Base-by-base conservation (phyloP, 225 moss, liverwort and hornwort genomes). In the Polytrichum commune region DNA sequence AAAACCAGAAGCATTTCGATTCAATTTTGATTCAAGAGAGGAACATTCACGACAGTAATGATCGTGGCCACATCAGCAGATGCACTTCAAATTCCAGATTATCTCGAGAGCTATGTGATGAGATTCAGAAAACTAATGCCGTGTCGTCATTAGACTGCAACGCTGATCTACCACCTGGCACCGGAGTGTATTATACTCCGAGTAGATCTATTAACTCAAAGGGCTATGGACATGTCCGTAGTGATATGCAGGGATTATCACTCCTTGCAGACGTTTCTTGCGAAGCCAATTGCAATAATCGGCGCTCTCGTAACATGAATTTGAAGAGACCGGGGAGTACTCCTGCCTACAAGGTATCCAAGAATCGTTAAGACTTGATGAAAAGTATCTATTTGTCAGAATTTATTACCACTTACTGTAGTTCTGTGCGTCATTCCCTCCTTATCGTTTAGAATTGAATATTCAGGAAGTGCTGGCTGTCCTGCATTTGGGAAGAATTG, bases 241-340 rank as follows among this genome's bases (percentile, higher is more conserved):
- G 53, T 30, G 46, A 46, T 46, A 32, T 87, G 46, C 78, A 81
- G 81, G 83, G 76, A 66, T 64, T 84, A 54, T 84, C 84, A 61
- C 67, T 76, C 46, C 87, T 87, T 69, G 84, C 84, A 75, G 81
- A 83, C 33, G 77, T 84, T 67, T 74, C 79, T 60, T 84, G 79
- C 79, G 70, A 54, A 71, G 55, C 81, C 63, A 67, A 70, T 29
- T 67, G 67, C 69, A 70, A 56, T 55, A 46, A 70, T 69, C 72
- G 63, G 55, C 76, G 58, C 60, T 64, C 81, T 6, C 61, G 74
- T 29, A 70, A 77, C 26, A 24, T 70, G 46, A 55, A 19, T 64
- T 54, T 72, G 35, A 64, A 69, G 32, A 27, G 23, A 60, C 68
- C 73, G 57, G 32, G 28, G 19, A 3, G 46, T 46, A 24, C 28